A percentile compares a stretch with the other conserved stretches of the same genome.
These are phyloP conservation scores for Phytophthora europaea DNA, from an alignment of 352 stramenopile species.

Conservation along the genomic window DNA sequence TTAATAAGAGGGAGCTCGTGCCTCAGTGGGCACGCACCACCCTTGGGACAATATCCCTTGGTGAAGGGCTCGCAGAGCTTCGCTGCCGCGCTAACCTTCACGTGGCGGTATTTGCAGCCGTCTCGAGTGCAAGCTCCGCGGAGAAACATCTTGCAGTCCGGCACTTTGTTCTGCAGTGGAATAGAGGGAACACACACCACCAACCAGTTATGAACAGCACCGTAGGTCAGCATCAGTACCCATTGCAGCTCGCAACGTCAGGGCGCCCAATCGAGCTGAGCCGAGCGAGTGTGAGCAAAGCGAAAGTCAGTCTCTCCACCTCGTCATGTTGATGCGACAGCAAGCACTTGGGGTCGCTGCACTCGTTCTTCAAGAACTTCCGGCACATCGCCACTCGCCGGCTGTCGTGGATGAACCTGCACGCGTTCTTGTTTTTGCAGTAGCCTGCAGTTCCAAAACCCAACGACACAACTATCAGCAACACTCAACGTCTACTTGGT, in stretches of 20 bases:
- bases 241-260: constrained; percentile 18
- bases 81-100: constrained; percentile 80
- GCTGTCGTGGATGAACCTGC: constrained; percentile 88
- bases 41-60: constrained; percentile 74
- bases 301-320: constrained; percentile 50
- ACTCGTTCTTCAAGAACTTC: constrained; percentile 79
- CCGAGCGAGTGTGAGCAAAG: constrained; percentile 21
- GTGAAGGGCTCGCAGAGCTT: constrained; percentile 73
- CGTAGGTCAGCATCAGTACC: constrained; percentile 26
- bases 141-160: constrained; percentile 84
- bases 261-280: constrained; percentile 1
- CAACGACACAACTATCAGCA: constrained; percentile 20
- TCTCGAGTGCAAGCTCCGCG: constrained; percentile 78
- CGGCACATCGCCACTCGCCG: constrained; percentile 84
- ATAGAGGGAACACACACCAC: constrained; percentile 19
- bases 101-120: constrained; percentile 81
- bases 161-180: constrained; percentile 80
- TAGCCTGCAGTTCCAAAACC: constrained; percentile 52
- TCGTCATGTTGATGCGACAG: constrained; percentile 83
- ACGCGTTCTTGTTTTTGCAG: constrained; percentile 86
- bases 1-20: constrained; percentile 64
- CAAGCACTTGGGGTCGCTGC: constrained; percentile 63
- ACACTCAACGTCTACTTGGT: constrained; percentile 9
- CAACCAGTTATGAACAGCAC: constrained; percentile 35
- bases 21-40: constrained; percentile 60